Evolutionary conservation across 805 yeast genomes (phyloP).

Genomic region (Yamadazyma philogaea): DNA sequence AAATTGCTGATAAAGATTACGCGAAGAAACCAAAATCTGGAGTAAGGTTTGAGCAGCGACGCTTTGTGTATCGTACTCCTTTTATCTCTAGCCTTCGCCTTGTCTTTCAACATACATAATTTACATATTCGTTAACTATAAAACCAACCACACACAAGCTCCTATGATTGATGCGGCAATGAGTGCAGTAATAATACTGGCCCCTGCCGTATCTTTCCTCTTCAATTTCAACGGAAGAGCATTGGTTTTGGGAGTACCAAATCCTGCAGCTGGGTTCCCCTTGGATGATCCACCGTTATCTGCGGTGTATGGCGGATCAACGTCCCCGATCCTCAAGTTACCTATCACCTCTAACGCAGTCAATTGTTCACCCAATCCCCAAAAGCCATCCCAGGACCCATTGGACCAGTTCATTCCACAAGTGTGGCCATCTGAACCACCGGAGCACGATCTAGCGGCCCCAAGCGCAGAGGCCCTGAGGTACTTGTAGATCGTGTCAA

Average conservation of each 20-base stretch:
- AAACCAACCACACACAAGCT: constrained; percentile 44
- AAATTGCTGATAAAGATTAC: constrained; percentile 1
- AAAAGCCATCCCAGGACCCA: constrained; percentile 54
- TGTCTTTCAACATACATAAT: not conserved
- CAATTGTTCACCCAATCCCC: constrained; percentile 81
- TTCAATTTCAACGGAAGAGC: constrained; percentile 41
- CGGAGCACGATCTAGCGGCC: constrained; percentile 69
- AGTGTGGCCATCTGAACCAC: constrained; percentile 72
- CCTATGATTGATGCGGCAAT: constrained; percentile 46
- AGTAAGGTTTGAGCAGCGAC: no score
- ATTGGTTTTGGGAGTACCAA: constrained; percentile 36
- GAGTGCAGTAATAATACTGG: constrained; percentile 80
- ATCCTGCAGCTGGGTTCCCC: constrained; percentile 71
- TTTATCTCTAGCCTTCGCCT: not conserved
- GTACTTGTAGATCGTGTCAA: constrained; percentile 42
- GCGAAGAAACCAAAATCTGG: constrained; percentile 2
- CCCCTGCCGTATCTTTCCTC: constrained; percentile 76
- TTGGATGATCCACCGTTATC: constrained; percentile 65
- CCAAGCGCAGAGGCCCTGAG: constrained; percentile 46
- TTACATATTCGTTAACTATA: constrained; percentile 4
- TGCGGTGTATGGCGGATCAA: constrained; percentile 61
- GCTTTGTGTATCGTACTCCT: not conserved
- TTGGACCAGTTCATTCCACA: constrained; percentile 70
- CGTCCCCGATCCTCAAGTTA: constrained; percentile 37
- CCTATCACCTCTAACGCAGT: constrained; percentile 64